phyloP scores from a whole-genome alignment of 441 rosid genomes.

The Populus hybrid region DNA sequence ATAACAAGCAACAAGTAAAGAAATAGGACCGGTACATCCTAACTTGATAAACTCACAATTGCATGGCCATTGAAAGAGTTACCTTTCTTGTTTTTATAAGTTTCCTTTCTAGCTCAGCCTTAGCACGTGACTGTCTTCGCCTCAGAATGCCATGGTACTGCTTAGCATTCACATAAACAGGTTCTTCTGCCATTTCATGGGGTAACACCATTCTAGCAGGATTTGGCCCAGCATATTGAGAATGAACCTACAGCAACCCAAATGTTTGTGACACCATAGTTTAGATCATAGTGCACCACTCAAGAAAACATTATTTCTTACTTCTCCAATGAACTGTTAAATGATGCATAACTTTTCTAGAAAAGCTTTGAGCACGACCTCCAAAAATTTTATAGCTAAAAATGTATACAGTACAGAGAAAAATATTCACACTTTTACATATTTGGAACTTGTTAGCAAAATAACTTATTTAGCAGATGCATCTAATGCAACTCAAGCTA shows the following conservation, averaged over 20 bases:
- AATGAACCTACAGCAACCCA: constrained; percentile 27
- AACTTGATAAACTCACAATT: neutral
- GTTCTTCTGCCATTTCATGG: constrained; percentile 71
- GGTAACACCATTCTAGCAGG: constrained; percentile 71
- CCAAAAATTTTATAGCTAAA: neutral
- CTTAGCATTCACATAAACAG: constrained; percentile 86
- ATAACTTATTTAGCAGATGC: neutral
- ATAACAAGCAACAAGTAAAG: neutral
- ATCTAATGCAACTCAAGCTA: neutral
- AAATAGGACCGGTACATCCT: neutral
- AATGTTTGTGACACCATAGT: neutral
- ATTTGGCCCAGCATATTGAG: constrained; percentile 43
- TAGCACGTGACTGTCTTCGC: constrained; percentile 82
- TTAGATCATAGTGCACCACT: neutral
- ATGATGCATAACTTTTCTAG: neutral
- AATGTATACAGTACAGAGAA: neutral
- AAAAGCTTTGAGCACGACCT: neutral
- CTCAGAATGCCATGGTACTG: constrained; percentile 80
- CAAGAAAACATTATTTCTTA: constrained; percentile 1
- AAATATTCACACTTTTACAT: neutral
- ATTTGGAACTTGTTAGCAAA: neutral
- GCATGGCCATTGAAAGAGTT: neutral
- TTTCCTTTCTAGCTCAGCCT: constrained; percentile 75
- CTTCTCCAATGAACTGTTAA: neutral
- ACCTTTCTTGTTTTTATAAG: constrained; percentile 68